A percentile compares a stretch with the other conserved stretches of the same genome.
Conservation (phyloP, 2,329 filamentous ascomycete species). For the Stachybotrys echinatus region DNA sequence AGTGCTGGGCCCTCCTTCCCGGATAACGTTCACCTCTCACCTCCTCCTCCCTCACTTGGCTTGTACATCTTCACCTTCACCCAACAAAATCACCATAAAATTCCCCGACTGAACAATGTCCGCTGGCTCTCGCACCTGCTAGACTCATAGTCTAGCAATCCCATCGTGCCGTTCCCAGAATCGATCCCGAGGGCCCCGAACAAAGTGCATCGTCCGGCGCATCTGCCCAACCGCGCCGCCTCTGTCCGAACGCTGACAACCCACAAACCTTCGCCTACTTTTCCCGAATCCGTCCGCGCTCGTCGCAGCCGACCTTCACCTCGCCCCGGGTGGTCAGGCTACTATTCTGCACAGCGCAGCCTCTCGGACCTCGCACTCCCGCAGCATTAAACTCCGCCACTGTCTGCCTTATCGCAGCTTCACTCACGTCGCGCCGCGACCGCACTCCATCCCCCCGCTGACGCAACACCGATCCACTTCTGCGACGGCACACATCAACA, state of each 20-base stretch:
- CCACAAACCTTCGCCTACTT: conserved; percentile 5
- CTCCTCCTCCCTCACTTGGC: not conserved
- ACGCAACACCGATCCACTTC: conserved; percentile 16
- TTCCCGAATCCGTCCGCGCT: not conserved
- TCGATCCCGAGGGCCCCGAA: conserved; percentile 11
- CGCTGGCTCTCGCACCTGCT: conserved; percentile 11
- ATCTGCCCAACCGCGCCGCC: conserved; percentile 11
- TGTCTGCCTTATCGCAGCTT: not conserved
- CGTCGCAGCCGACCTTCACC: not conserved
- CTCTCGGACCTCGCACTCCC: not conserved
- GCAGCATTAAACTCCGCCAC: not conserved
- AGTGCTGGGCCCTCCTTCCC: not conserved
- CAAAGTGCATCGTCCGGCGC: conserved; percentile 10
- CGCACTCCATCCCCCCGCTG: conserved; percentile 21
- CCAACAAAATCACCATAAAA: conserved; percentile 1
- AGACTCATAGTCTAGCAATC: conserved; percentile 15
- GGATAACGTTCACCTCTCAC: not conserved
- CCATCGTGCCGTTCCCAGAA: conserved; percentile 11
- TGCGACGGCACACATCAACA: conserved; percentile 11
- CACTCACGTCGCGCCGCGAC: conserved; percentile 8
- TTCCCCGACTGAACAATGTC: conserved; percentile 11
- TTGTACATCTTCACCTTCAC: not conserved
- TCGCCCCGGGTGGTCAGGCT: too few species aligned
- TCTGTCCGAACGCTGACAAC: conserved; percentile 10
- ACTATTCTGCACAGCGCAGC: too few species aligned